phyloP scores from a whole-genome alignment of 192 early-diverging fungal genomes.

The Coemansia sp. region DNA sequence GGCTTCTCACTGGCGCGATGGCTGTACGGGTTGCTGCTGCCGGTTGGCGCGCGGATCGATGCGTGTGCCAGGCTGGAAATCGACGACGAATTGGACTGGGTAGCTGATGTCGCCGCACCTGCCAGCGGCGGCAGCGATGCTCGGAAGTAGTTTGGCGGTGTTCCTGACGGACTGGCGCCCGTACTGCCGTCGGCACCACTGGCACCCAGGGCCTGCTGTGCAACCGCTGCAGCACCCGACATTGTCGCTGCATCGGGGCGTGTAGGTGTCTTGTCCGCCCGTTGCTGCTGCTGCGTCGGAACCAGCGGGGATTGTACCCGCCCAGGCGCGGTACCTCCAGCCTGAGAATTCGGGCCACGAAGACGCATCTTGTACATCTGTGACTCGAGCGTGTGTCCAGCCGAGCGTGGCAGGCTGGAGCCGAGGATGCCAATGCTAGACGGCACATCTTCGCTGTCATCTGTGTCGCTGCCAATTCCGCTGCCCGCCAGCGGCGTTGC shows the following conservation, averaged over 20 bases:
- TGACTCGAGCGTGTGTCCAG: constrained; percentile 39
- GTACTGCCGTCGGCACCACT: no score
- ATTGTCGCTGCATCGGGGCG: background rate
- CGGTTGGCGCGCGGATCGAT: constrained; percentile 10
- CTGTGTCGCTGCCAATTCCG: constrained; percentile 3
- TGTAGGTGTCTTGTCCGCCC: background rate
- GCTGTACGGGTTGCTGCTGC: constrained; percentile 34
- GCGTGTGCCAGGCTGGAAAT: constrained; percentile 36
- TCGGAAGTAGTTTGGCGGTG: constrained; percentile 47
- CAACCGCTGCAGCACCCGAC: background rate
- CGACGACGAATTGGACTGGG: constrained; percentile 35
- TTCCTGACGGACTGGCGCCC: constrained; percentile 15
- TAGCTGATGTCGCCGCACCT: constrained; percentile 11
- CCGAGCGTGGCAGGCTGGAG: constrained; percentile 40
- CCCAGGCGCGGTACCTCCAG: constrained; percentile 2
- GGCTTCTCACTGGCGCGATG: constrained; percentile 11
- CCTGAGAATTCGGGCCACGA: constrained; percentile 25
- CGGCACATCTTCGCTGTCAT: constrained; percentile 10
- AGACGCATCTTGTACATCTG: constrained; percentile 46
- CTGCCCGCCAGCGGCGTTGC: background rate
- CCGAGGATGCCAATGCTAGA: constrained; percentile 45
- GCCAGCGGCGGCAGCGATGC: constrained; percentile 38
- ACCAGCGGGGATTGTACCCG: constrained; percentile 38
- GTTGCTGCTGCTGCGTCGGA: constrained; percentile 2
- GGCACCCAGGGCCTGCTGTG: constrained; percentile 19